Base-by-base conservation (phyloP, 1,139 yeast species). In the Nakaseomyces uthaithaninus region DNA sequence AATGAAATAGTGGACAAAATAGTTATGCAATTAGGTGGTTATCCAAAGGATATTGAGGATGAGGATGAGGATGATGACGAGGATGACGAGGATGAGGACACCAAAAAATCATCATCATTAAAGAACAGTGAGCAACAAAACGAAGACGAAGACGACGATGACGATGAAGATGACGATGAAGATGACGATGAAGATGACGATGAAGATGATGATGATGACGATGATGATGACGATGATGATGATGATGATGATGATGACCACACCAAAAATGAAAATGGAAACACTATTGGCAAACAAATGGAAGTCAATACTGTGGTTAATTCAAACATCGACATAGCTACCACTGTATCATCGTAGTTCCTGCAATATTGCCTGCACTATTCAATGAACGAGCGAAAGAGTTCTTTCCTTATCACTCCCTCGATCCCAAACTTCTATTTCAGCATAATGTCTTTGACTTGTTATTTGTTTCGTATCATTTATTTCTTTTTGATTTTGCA, bases 1-100 rank as follows among this genome's bases (percentile, higher is more conserved):
- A 83, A 85, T 62, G 95, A 86, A 62, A 81, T 87, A 52, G 95
- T 85, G 22, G 89, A 86, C 55, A 78, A 75, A 53, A 75, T 85
- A 44, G 94, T 85, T 3, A 68, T 80, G 59, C 83, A 84, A 55
- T 65, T 85, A 41, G 95, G 95, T 34, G 94, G 95, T 0, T 83
- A 84, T 60, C 94, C 94, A 1, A 85, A 85, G n/a, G 87, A 76
- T 9, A 89, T 79, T 1, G 87, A 81, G 24, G 86, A 80, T 1
- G 86, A 78, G 1, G 86, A 79, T 3, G 84, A 74, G 3, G 73
- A 74, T n/a, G 74, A 69, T n/a, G 69, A 68, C n/a, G 71, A 69
- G 3, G 71, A 64, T 1, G 71, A 69, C 6, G 71, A 67, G 4
- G 69, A 65, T 2, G 70, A 73, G 7, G 74, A 69, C 2, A 71